Evolutionary conservation across 2,329 filamentous ascomycete genomes (phyloP).

Genomic region (Chrysosporium keratinophilum): DNA sequence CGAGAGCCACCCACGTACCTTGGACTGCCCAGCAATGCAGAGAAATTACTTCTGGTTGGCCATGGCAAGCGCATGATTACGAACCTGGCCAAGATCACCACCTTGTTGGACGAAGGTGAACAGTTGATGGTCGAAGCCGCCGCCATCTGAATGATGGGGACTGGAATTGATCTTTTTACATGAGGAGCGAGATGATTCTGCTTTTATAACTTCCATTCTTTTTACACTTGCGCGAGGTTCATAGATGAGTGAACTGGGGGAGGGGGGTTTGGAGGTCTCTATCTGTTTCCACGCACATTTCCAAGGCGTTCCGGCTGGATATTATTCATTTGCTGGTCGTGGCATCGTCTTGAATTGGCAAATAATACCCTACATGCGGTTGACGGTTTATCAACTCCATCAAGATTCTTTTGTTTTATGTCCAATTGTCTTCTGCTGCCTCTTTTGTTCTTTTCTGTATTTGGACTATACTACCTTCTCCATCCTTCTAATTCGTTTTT

Average conservation of each 20-base stretch:
- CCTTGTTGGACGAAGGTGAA: constrained; percentile 87
- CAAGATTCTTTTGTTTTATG: background rate
- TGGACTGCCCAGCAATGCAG: constrained; percentile 85
- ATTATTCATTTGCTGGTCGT: background rate
- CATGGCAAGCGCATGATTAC: constrained; percentile 75
- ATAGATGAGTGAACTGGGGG: background rate
- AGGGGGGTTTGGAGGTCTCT: background rate
- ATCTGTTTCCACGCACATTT: constrained; percentile 2
- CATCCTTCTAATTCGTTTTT: background rate
- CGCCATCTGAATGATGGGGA: constrained; percentile 12
- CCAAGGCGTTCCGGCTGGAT: constrained; percentile 1
- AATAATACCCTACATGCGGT: background rate
- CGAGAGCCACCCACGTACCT: constrained; percentile 92
- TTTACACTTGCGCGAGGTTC: background rate
- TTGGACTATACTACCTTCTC: too few relatives aligned
- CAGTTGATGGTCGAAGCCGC: constrained; percentile 63
- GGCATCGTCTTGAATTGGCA: background rate
- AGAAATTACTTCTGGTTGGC: constrained; percentile 85
- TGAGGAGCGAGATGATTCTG: background rate
- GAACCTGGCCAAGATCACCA: constrained; percentile 74
- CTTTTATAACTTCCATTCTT: background rate
- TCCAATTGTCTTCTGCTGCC: background rate
- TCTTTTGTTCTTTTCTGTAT: background rate
- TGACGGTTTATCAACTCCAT: constrained; percentile 1
- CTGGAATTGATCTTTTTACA: background rate